Evolutionary conservation across 768 basidiomycete species (phyloP), one percentile per base, ranked within the genome.

Genomic region (Mycena metata): DNA sequence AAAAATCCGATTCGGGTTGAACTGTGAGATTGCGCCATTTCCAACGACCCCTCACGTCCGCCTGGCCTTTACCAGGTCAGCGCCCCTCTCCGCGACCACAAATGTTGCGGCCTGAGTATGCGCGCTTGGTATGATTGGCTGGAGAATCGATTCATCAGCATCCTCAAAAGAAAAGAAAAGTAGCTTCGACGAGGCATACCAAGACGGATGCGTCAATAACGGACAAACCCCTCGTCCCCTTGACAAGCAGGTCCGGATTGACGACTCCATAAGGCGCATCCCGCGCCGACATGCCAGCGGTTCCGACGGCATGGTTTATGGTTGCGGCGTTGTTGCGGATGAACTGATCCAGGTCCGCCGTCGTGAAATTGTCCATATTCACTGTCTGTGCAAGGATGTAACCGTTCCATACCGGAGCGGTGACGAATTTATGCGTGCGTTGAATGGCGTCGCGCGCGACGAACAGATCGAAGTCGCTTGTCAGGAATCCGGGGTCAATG

Each of bases 171-270:
- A 9, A 26, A 33, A 26, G 16, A 13, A 26, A 51, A 30, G 12
- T 36, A 24, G 11, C 1, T 19, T 3, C 51, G 15, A 39, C 15
- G 39, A 15, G 9, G 11, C 56, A 19, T 24, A 58, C 56, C 41
- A 58, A 24, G 9, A 58, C 56, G 3, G 56, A 58, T 19, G 56
- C 56, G 43, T 58, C 56, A 19, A 58, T 58, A 33, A 58, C 15
- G 8, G 56, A 43, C 26, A 58, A 24, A 8, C 42, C 24, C 26
- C 42, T 24, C 30, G 26, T 23, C 26, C 56, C 56, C 21, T 58
- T 58, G 13, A 58, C 56, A 5, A n/a, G 15, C 30, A 58, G 33
- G 10, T 58, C 56, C 45, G 56, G 56, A 24, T 58, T 19, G 24
- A 58, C 56, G 19, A 58, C 56, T 45, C 56, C 56, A 43, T 58